Conservation (phyloP, 352 stramenopile genomes). For the Phytopythium litorale region DNA sequence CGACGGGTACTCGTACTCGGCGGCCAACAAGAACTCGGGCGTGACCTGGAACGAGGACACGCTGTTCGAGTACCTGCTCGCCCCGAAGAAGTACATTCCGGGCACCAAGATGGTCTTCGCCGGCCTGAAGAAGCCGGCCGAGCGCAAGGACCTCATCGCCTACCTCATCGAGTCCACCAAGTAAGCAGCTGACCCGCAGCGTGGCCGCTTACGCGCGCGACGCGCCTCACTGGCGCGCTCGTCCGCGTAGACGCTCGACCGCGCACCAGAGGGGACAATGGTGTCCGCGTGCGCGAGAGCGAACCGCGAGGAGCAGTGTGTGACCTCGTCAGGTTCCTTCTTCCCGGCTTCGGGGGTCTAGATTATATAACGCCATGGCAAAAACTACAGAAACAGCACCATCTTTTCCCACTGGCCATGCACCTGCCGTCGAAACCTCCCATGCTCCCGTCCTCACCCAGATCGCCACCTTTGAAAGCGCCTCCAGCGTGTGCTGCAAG, state of each 20-base stretch:
- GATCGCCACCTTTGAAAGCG: too few species aligned
- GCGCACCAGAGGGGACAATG: not conserved
- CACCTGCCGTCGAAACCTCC: too few species aligned
- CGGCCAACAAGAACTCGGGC: conserved; percentile 98
- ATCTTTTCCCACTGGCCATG: not conserved
- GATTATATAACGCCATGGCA: conserved; percentile 9
- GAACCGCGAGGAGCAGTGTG: not conserved
- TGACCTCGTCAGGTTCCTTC: not conserved
- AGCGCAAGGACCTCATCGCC: conserved; percentile 98
- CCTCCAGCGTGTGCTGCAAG: too few species aligned
- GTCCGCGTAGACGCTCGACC: conserved; percentile 1
- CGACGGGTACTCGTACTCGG: conserved; percentile 97
- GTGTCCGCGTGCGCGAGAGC: not conserved
- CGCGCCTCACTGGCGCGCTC: not conserved
- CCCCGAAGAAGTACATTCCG: conserved; percentile 99
- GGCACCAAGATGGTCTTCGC: conserved; percentile 99
- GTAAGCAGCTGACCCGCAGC: conserved; percentile 17
- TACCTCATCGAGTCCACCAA: conserved; percentile 93
- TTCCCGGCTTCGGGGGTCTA: conserved; percentile 2
- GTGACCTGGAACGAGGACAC: conserved; percentile 97
- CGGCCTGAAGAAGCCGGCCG: conserved; percentile 97
- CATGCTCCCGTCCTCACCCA: too few species aligned
- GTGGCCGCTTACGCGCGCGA: not conserved
- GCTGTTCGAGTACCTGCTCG: conserved; percentile 98
- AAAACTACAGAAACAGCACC: not conserved